Evolutionary conservation across 2,329 filamentous ascomycete genomes (phyloP), one percentile per base, ranked within the genome.

Genomic region (Amphichorda felina): DNA sequence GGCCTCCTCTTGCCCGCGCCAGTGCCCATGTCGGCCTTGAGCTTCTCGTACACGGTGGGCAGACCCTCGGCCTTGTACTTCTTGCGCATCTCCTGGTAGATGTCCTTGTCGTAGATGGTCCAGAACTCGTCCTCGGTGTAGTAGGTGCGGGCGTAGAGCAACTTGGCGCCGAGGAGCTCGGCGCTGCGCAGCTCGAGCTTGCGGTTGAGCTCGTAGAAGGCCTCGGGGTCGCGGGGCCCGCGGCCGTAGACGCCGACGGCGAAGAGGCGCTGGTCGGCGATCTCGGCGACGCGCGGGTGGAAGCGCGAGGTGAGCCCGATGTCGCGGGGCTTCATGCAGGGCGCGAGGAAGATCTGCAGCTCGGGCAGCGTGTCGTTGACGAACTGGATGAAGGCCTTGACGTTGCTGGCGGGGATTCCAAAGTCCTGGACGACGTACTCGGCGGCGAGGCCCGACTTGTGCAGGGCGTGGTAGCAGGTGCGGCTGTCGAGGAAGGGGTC

Each of bases 81-180:
- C 37, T 55, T 49, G 30, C 69, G 47, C 40, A 72, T 46, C 15
- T 44, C 48, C 26, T 68, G 59, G 41, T 72, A 70, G 58, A 62
- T 63, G 17, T 57, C 41, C 34, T 55, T 55, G 42, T 70, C 60
- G 41, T 70, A 72, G 40, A 68, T 63, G 15, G 54, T 47, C 67
- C 68, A 72, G 47, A 74, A 74, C 36, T 73, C 68, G 2, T 59
- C 53, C 44, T 69, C 61, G 14, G 56, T 61, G 46, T 70, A 70
- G 49, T 68, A 72, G 0, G 66, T 67, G 36, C 71, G 66, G 5
- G 69, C 68, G 45, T 74, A 74, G 6, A 74, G 46, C 60, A 67
- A 69, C 48, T 72, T 72, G 57, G 67, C 66, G 11, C 70, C 70
- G 7, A 64, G 59, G 25, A 72, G 55, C 26, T 68, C 60, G 2